These are phyloP conservation scores for Suillus luteus DNA, from an alignment of 768 basidiomycete genomes.

Conservation along the genomic window DNA sequence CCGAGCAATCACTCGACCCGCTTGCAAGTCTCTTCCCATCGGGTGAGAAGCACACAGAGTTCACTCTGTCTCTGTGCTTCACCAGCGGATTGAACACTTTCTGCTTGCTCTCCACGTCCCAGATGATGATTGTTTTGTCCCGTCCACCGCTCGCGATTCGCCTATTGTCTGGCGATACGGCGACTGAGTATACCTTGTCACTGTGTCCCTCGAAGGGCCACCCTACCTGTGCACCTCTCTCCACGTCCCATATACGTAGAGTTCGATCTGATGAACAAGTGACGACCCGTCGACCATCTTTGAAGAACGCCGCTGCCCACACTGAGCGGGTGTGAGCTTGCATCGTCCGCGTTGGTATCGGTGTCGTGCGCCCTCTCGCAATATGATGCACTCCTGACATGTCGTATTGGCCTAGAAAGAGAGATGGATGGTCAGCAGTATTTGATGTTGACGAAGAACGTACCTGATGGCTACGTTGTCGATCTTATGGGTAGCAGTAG, in stretches of 20 bases:
- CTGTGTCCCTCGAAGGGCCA: conserved; percentile 9
- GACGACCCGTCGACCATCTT: neutral
- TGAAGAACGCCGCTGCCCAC: neutral
- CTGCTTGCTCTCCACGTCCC: too few relatives aligned
- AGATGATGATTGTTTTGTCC: neutral
- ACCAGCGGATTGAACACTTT: too few relatives aligned
- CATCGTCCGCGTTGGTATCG: too few relatives aligned
- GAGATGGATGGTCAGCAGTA: too few relatives aligned
- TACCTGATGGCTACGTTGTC: too few relatives aligned
- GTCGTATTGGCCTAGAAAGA: too few relatives aligned
- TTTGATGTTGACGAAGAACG: too few relatives aligned
- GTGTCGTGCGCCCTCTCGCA: too few relatives aligned
- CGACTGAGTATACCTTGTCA: neutral
- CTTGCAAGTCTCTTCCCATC: neutral
- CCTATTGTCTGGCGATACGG: neutral
- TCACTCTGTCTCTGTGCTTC: neutral
- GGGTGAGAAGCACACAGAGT: neutral
- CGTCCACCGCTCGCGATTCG: neutral
- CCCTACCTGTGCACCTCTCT: neutral
- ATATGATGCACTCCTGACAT: too few relatives aligned
- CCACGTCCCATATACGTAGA: neutral
- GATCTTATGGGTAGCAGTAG: too few relatives aligned
- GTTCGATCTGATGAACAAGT: neutral
- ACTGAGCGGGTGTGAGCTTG: too few relatives aligned
- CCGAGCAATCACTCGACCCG: neutral